Evolutionary conservation across 78 protist species (phyloP).

Genomic region (slime mould (Dictyostelium discoideum)): DNA sequence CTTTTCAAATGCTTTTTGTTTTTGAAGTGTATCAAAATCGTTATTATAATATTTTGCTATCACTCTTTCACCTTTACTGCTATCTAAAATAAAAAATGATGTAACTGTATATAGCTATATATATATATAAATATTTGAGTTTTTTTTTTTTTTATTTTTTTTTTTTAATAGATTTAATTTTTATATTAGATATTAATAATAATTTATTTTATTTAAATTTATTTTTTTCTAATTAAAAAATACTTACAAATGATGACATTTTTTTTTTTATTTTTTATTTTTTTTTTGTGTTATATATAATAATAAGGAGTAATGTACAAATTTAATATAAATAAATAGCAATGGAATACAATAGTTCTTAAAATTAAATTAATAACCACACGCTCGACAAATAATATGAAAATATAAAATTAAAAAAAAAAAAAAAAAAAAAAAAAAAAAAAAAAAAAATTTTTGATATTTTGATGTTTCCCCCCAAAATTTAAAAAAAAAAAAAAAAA

Average conservation of each 20-base stretch:
- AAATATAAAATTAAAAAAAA: neutral
- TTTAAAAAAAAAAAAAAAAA: too few species aligned
- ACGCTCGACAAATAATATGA: neutral
- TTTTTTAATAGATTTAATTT: too few species aligned
- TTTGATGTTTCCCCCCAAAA: too few species aligned
- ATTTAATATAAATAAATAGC: neutral
- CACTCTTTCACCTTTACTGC: slow-evolving; percentile 32
- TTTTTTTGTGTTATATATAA: too few species aligned
- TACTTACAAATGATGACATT: neutral
- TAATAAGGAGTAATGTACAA: neutral
- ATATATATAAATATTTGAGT: too few species aligned
- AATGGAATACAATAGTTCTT: neutral
- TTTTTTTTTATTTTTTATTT: neutral
- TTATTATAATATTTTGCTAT: slow-evolving; percentile 38
- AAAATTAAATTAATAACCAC: neutral
- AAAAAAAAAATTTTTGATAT: neutral
- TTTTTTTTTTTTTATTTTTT: too few species aligned
- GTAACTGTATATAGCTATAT: slow-evolving; percentile 34
- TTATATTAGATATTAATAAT: neutral
- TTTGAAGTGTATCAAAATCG: slow-evolving; percentile 10
- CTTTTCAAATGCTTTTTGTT: slow-evolving; percentile 50
- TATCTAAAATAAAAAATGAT: slow-evolving; percentile 39
- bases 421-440: neutral
- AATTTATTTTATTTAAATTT: neutral
- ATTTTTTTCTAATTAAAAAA: too few species aligned